Conservation (phyloP, 2,329 filamentous ascomycete genomes). For the Aspergillus phoenicis region DNA sequence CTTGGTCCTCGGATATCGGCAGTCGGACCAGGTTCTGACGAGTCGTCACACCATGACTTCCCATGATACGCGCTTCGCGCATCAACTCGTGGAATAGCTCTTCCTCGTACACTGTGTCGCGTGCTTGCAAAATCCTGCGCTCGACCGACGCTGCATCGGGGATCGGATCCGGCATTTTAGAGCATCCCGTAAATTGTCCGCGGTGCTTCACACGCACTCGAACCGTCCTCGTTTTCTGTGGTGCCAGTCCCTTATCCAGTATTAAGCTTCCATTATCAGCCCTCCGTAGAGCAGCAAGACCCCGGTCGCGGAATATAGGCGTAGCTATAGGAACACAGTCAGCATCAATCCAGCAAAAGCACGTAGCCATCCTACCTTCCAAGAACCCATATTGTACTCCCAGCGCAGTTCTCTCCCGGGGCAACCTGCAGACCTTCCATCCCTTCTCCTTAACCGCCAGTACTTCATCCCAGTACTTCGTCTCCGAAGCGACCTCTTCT, state of each 20-base stretch:
- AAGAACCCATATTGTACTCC: slow-evolving; percentile 88
- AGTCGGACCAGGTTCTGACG: slow-evolving; percentile 62
- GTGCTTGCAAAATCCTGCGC: slow-evolving; percentile 43
- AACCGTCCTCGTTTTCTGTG: slow-evolving; percentile 60
- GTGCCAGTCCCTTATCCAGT: slow-evolving; percentile 64
- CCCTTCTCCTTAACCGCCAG: slow-evolving; percentile 78
- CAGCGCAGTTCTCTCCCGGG: slow-evolving; percentile 70
- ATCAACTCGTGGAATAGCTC: slow-evolving; percentile 91
- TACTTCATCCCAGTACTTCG: slow-evolving; percentile 86
- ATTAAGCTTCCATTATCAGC: slow-evolving; percentile 73
- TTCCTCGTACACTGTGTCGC: slow-evolving; percentile 59
- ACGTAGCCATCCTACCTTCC: slow-evolving; percentile 57
- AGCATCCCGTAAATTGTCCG: slow-evolving; percentile 61
- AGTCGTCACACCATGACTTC: slow-evolving; percentile 69
- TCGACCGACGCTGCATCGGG: slow-evolving; percentile 35
- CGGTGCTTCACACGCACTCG: slow-evolving; percentile 67
- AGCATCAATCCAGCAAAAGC: not conserved
- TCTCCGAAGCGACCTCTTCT: slow-evolving; percentile 76
- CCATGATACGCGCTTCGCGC: slow-evolving; percentile 74
- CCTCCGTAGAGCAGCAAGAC: slow-evolving; percentile 78
- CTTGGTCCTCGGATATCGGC: slow-evolving; percentile 55
- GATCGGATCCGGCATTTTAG: slow-evolving; percentile 29
- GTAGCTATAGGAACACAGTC: slow-evolving; percentile 44
- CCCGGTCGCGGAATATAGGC: slow-evolving; percentile 64
- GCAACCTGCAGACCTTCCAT: slow-evolving; percentile 81